Evolutionary conservation across 805 yeast genomes (phyloP).

Genomic region (Zygoascus bituminiphila): DNA sequence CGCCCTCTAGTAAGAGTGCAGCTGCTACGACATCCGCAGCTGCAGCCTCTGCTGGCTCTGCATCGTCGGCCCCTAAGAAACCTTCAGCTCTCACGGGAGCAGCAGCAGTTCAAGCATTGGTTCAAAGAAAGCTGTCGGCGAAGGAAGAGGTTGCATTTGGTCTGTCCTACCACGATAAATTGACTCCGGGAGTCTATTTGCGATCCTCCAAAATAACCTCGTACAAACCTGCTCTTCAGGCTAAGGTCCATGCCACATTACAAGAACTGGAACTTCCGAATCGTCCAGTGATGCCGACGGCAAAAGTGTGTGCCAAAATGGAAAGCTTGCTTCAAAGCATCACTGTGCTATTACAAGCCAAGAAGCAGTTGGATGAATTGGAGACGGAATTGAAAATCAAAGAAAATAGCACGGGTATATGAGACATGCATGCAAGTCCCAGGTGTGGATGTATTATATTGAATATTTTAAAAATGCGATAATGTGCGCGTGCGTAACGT

Average conservation of each 20-base stretch:
- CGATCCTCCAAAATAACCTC: constrained; percentile 73
- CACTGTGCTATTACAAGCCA: constrained; percentile 67
- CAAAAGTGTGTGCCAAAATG: constrained; percentile 63
- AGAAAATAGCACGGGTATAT: background rate
- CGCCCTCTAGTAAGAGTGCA: background rate
- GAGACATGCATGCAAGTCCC: too few relatives aligned
- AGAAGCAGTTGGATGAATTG: constrained; percentile 78
- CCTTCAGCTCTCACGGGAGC: constrained; percentile 11
- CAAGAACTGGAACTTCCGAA: constrained; percentile 74
- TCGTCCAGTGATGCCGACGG: constrained; percentile 83
- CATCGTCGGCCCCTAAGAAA: constrained; percentile 13
- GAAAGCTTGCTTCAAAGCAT: constrained; percentile 67
- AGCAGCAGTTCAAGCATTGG: constrained; percentile 18
- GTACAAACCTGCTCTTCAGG: constrained; percentile 67
- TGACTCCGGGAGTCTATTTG: constrained; percentile 66
- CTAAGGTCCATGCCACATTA: constrained; percentile 50
- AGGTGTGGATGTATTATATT: too few relatives aligned
- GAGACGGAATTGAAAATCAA: constrained; percentile 61
- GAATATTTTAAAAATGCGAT: too few relatives aligned
- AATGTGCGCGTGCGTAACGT: too few relatives aligned
- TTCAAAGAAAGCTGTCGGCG: constrained; percentile 51
- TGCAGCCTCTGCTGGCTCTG: constrained; percentile 8
- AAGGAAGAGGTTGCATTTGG: constrained; percentile 86
- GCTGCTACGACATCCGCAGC: constrained; percentile 6
- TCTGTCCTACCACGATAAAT: constrained; percentile 53